Evolutionary conservation across 148 eudicot genomes (phyloP).

Genomic region (Polygonum maritimum): DNA sequence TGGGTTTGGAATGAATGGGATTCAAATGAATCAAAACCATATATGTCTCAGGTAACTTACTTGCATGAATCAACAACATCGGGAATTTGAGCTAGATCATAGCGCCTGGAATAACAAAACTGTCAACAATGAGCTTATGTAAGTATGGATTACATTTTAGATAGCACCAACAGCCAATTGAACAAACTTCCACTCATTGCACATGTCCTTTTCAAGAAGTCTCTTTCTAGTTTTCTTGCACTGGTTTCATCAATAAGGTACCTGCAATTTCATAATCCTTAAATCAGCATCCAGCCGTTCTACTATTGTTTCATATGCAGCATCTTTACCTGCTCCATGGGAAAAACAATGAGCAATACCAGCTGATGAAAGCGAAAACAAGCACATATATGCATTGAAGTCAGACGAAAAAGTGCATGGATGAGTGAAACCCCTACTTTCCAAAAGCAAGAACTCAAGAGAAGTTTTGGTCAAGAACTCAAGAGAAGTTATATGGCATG

Average conservation of each 20-base stretch:
- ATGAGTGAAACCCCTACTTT: not conserved
- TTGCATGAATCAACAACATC: constrained; percentile 97
- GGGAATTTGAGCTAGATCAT: constrained; percentile 90
- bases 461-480: not conserved
- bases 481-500: not conserved
- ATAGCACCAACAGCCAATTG: not conserved
- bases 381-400: not conserved
- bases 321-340: constrained; percentile 41
- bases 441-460: not conserved
- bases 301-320: constrained; percentile 36
- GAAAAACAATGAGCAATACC: not conserved
- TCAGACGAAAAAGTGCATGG: constrained; percentile 1
- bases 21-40: too few species aligned
- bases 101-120: constrained; percentile 47
- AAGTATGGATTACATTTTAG: not conserved
- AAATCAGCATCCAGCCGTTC: constrained; percentile 83
- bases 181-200: not conserved
- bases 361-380: not conserved
- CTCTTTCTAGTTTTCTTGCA: too few species aligned
- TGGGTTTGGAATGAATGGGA: too few species aligned
- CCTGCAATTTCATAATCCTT: constrained; percentile 77
- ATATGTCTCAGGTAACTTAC: constrained; percentile 38
- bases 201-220: not conserved
- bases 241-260: constrained; percentile 8
- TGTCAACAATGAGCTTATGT: not conserved